Evolutionary conservation across 331 rosid genomes (phyloP), one percentile per base, ranked within the genome.

Genomic region (Malus hybrid): DNA sequence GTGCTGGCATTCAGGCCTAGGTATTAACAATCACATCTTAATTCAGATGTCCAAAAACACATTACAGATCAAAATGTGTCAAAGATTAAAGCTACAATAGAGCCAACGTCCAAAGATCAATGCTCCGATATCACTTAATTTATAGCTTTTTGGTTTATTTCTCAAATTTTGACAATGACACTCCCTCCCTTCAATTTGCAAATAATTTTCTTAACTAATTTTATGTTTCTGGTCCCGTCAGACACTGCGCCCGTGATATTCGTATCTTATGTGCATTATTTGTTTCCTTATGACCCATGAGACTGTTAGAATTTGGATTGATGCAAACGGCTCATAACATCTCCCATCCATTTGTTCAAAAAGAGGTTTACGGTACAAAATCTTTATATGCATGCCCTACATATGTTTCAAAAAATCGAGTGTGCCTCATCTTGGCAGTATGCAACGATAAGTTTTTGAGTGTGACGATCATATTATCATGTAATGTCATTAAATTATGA

Each of bases 1-100:
- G 1, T 39, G 46, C 4, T 9, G 12, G 1, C 44, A 1, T 39
- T 0, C 1, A 39, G 0, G 4, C 0, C 4, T 1, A 39, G 4
- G 11, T 39, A 2, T 39, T 9, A 39, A 9, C 44, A 39, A 39
- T 39, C 46, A 39, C 12, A 39, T 1, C 4, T 39, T 2, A 4
- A 39, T 9, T 39, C 46, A 39, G 4, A 39, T 39, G 12, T 39
- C 46, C 12, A 39, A 9, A 39, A 39, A 39, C 1, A 39, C 46
- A 39, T 39, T 9, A 39, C 46, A 3, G 3, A 1, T 36, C 44
- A 1, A 36, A 36, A 36, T 36, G 4, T 36, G 44, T 36, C 44
- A 36, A 36, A 36, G 44, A 36, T 36, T 36, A 36, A 50, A 50
- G 6, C n/a, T 50, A 0, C 1, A 50, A 15, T 1, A 6, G 16